Base-by-base conservation (phyloP, 1,139 yeast genomes). In the Blastobotrys apis region DNA sequence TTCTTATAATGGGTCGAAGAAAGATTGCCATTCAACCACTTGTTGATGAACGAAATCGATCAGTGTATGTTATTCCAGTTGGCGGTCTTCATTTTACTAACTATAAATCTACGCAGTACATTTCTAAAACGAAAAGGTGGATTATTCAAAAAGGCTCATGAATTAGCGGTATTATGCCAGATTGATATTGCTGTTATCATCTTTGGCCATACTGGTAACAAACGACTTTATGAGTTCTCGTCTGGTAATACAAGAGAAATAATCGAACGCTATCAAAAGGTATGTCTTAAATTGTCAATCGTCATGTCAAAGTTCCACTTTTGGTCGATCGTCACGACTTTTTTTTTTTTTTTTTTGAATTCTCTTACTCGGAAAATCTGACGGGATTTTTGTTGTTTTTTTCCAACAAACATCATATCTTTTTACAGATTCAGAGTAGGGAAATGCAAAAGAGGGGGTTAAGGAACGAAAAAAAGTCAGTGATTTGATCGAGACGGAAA, bases 111-210 rank as follows among this genome's bases (percentile, higher is more conserved):
- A n/a, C 19, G n/a, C 37, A 66, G 69, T 16, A 92, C 98, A 0
- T 92, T 92, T 64, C 87, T 87, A 53, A 92, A 92, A 65, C 76
- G 98, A 46, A 92, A 90, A 64, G 94, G 95, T 0, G 98, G 98
- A 1, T 71, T 92, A 39, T 90, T 92, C 70, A 92, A 92, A 63
- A 92, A 92, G 65, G 98, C 98, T 1, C 94, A 90, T 61, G 98
- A 92, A 65, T 73, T 92, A 49, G 82, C 97, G 1, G 90, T 90
- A 17, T 72, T 92, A 44, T 90, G 98, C 63, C 94, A 87, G 53
- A 95, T 88, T 6, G 97, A 92, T 60, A 74, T 92, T 41, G 94
- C 97, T 1, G 94, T 92, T 27, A 80, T 92, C 20, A 87, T 92
- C 26, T 73, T 88, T 38, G 95, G 95, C n/a, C 37, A 32, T 3